Percentiles rank a stretch among this genome's conserved stretches.
Evolutionary conservation across 495 filamentous ascomycete species (phyloP).

Genomic region (Lentithecium fluviatile): DNA sequence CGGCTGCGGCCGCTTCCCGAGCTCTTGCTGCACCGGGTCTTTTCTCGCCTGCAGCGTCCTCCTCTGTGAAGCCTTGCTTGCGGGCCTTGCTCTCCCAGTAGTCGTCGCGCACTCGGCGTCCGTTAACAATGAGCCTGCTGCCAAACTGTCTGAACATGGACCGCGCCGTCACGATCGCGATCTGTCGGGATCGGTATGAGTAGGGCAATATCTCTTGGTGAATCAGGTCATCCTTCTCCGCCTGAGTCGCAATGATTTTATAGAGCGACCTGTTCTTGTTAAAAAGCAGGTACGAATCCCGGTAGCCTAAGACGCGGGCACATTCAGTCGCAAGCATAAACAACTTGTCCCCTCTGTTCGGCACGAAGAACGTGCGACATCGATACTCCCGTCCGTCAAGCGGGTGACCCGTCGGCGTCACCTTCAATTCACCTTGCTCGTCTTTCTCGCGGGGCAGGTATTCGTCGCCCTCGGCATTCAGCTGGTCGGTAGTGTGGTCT

Average conservation of each 20-base stretch:
- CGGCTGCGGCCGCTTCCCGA: slow-evolving; percentile 72
- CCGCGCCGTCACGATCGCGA: slow-evolving; percentile 96
- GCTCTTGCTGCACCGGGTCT: slow-evolving; percentile 87
- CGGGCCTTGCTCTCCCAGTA: slow-evolving; percentile 97
- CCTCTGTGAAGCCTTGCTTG: slow-evolving; percentile 98
- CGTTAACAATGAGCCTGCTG: slow-evolving; percentile 87
- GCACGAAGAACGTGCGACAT: slow-evolving; percentile 90
- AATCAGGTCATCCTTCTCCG: slow-evolving; percentile 96
- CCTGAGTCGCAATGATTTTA: slow-evolving; percentile 97
- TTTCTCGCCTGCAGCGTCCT: slow-evolving; percentile 94
- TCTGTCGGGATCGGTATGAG: slow-evolving; percentile 96
- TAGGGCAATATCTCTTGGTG: slow-evolving; percentile 93
- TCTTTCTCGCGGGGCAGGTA: slow-evolving; percentile 94
- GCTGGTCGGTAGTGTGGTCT: slow-evolving; percentile 96
- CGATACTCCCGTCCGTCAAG: slow-evolving; percentile 83
- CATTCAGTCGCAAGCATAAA: slow-evolving; percentile 99
- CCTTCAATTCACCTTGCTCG: slow-evolving; percentile 91
- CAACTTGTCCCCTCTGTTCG: slow-evolving; percentile 83
- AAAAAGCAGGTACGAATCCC: slow-evolving; percentile 96
- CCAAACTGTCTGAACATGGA: slow-evolving; percentile 99
- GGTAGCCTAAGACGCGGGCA: slow-evolving; percentile 88
- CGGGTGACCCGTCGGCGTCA: slow-evolving; percentile 75
- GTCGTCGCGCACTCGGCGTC: slow-evolving; percentile 89
- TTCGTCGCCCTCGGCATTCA: slow-evolving; percentile 89
- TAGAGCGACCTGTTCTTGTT: slow-evolving; percentile 97